Percentiles rank a stretch among this genome's conserved stretches.
Evolutionary conservation across 768 basidiomycete genomes (phyloP).

Genomic region (Crucibulum laeve): DNA sequence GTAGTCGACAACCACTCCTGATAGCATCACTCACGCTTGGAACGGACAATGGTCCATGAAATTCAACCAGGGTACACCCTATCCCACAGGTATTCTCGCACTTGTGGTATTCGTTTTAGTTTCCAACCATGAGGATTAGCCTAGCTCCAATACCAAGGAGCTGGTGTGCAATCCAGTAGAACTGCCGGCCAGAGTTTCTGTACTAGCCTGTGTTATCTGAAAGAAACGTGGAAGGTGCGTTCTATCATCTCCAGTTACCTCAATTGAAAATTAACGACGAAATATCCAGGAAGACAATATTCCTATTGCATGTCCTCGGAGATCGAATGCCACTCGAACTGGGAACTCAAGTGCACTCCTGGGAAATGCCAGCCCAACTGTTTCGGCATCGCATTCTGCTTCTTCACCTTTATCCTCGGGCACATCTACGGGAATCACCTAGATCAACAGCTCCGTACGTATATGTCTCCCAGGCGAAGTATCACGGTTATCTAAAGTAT

Average conservation of each 20-base stretch:
- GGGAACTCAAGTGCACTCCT: slow-evolving; percentile 59
- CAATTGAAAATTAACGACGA: background rate
- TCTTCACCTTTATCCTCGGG: background rate
- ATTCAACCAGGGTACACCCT: slow-evolving; percentile 69
- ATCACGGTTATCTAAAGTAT: background rate
- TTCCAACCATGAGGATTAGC: slow-evolving; percentile 34
- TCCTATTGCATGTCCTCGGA: slow-evolving; percentile 68
- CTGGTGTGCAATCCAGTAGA: slow-evolving; percentile 48
- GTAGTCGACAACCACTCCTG: background rate
- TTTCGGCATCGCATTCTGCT: background rate
- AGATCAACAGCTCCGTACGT: background rate
- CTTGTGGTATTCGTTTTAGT: background rate
- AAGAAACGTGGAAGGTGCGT: slow-evolving; percentile 72
- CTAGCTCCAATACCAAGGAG: slow-evolving; percentile 79
- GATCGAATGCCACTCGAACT: slow-evolving; percentile 68
- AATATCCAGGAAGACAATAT: slow-evolving; percentile 51
- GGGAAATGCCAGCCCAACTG: slow-evolving; percentile 30
- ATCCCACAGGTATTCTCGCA: slow-evolving; percentile 60
- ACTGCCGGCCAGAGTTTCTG: slow-evolving; percentile 77
- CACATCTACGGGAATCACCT: background rate
- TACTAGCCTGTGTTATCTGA: slow-evolving; percentile 75
- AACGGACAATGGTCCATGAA: background rate
- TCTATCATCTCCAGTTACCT: background rate
- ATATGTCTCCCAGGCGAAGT: background rate
- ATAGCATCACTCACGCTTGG: background rate